A percentile compares a stretch with the other conserved stretches of the same genome.
Conservation (phyloP, 169 alveolate genomes). For the Toxoplasma gondii region DNA sequence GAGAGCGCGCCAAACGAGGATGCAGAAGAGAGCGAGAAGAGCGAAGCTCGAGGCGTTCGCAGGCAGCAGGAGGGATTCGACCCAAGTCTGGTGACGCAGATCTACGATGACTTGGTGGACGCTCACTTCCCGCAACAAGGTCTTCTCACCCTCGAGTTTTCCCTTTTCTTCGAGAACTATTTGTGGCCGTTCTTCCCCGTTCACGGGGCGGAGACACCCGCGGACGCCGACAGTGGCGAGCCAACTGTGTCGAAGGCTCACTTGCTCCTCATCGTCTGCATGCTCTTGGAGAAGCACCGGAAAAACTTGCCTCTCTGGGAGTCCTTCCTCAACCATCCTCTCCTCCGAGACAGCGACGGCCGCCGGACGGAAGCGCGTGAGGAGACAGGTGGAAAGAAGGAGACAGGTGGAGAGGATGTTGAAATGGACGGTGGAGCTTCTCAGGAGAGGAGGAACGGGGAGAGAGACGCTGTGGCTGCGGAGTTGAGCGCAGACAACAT, state of each 20-base stretch:
- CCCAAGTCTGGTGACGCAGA: background rate
- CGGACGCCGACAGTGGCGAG: background rate
- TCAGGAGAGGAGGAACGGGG: background rate
- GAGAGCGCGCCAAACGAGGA: background rate
- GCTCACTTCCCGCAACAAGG: background rate
- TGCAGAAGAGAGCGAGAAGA: background rate
- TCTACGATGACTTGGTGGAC: constrained; percentile 26
- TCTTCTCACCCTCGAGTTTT: constrained; percentile 42
- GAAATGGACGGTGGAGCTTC: background rate
- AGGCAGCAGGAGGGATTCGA: constrained; percentile 10
- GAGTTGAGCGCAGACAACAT: background rate
- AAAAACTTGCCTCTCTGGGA: constrained; percentile 45
- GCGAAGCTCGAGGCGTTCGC: background rate
- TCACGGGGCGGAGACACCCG: background rate
- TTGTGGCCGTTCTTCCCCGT: constrained; percentile 46
- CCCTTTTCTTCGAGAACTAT: constrained; percentile 30
- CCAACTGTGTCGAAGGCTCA: constrained; percentile 22
- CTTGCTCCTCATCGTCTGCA: constrained; percentile 34
- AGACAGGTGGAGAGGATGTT: background rate
- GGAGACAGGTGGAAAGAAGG: background rate
- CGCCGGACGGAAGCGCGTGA: background rate
- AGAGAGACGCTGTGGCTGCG: background rate
- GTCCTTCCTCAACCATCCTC: background rate
- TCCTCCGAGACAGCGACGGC: background rate
- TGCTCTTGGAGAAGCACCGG: constrained; percentile 27